phyloP scores from a whole-genome alignment of 2,329 filamentous ascomycete species.

The Diaporthe vaccinii region DNA sequence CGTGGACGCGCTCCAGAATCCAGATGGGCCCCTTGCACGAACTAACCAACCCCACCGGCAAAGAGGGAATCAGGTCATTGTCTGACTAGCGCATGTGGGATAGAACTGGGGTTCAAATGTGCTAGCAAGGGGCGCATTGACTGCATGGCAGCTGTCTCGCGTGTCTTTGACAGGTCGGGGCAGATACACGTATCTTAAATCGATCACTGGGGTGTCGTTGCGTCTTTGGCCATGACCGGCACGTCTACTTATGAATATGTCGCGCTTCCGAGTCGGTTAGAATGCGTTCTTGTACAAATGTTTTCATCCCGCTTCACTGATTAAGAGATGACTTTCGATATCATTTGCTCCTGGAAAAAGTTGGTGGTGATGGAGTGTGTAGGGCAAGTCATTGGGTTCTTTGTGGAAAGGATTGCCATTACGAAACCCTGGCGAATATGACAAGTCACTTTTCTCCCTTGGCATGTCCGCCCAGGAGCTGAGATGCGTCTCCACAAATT shows the following conservation, averaged over 20 bases:
- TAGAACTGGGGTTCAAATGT: neutral
- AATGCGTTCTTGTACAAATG: fast-evolving
- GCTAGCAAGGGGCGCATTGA: neutral
- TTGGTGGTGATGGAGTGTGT: neutral
- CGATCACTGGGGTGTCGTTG: neutral
- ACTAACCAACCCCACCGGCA: neutral
- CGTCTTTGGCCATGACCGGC: neutral
- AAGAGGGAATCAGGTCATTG: constrained; percentile 7
- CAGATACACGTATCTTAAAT: neutral
- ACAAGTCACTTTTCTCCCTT: neutral
- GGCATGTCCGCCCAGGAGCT: neutral
- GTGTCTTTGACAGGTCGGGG: neutral
- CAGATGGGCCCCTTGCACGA: neutral
- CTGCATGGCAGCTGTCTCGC: neutral
- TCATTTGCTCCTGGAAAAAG: neutral
- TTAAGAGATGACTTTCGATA: neutral
- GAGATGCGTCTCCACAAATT: neutral
- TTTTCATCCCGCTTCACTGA: neutral
- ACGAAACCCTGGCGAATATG: neutral
- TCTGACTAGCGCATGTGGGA: constrained; percentile 23
- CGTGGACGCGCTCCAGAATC: neutral
- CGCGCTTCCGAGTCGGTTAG: neutral
- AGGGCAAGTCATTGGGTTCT: neutral
- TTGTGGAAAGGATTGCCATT: neutral
- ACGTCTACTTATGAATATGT: neutral